Base-by-base conservation (phyloP, 495 filamentous ascomycete species). In the Lepidopterella palustris region DNA sequence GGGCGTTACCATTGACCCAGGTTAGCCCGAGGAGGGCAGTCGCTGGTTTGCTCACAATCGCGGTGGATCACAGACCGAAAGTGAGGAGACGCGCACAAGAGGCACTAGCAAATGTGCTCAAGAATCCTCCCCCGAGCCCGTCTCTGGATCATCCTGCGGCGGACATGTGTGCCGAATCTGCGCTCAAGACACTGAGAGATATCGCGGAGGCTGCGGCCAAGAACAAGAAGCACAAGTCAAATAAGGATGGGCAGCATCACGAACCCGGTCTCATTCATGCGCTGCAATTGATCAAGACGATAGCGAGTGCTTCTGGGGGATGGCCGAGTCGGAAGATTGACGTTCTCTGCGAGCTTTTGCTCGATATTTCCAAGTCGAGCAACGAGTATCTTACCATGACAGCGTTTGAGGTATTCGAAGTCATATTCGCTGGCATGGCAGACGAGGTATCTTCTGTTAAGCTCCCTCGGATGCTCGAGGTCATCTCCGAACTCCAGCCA, bases 261-360 rank as follows among this genome's bases (percentile, higher is more conserved):
- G 89, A 95, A 55, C 92, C 93, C 13, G 79, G 82, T 15, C 78
- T 97, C 20, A 93, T 97, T 58, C 93, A 97, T 73, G 86, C 90
- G 3, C 72, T 98, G 58, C 95, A 97, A 60, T 78, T 97, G 49
- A 83, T 95, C 55, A 96, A 92, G 78, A 86, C 88, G 1, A 80
- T 97, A 60, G 90, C 92, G 3, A 76, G 79, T 23, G 89, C 87
- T 3, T 92, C 90, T 53, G 87, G 89, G 47, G 92, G 95, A 48
- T 98, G 95, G 95, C 93, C 93, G n/a, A 95, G 87, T 74, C 87
- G 86, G 77, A 95, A 95, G 73, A 91, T 97, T 49, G 93, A 98
- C 74, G 74, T 84, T 4, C 80, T 98, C 31, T 96, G 91, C 70
- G 90, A 96, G 69, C 73, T 92, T 32, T 76, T 98, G 57, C 86